phyloP scores from a whole-genome alignment of 2,329 filamentous ascomycete species.

The Clathrospora elynae region DNA sequence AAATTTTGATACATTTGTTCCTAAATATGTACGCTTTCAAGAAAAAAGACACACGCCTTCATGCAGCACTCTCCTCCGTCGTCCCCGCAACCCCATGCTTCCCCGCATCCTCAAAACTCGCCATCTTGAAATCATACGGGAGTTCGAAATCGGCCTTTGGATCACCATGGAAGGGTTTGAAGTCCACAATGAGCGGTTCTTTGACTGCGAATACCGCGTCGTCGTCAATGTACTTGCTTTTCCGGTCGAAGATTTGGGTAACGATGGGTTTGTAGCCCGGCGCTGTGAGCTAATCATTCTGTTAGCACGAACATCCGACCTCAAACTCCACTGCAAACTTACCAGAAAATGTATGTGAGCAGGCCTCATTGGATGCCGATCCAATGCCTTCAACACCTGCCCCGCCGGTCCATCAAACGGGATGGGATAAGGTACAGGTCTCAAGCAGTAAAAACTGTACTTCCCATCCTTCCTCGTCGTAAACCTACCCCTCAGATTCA shows the following conservation, averaged over 20 bases:
- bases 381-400: slow-evolving; percentile 62
- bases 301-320: slow-evolving; percentile 1
- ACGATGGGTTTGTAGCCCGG: slow-evolving; percentile 70
- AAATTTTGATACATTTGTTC: too few relatives aligned
- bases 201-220: slow-evolving; percentile 66
- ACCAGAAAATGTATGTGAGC: slow-evolving; percentile 69
- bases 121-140: slow-evolving; percentile 57
- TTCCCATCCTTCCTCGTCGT: slow-evolving; percentile 67
- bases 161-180: slow-evolving; percentile 58
- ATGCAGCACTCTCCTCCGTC: slow-evolving; percentile 32
- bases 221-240: slow-evolving; percentile 65
- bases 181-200: slow-evolving; percentile 63
- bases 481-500: slow-evolving; percentile 76
- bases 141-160: slow-evolving; percentile 60
- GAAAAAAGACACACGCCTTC: background rate
- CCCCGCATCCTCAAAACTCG: slow-evolving; percentile 44
- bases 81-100: slow-evolving; percentile 32
- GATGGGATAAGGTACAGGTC: slow-evolving; percentile 57
- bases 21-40: too few relatives aligned
- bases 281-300: slow-evolving; percentile 53
- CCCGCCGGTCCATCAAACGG: slow-evolving; percentile 64
- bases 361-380: slow-evolving; percentile 65
- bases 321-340: slow-evolving; percentile 26
- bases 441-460: slow-evolving; percentile 58
- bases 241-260: slow-evolving; percentile 76